Percentiles rank a stretch among this genome's conserved stretches.
These are phyloP conservation scores for Blastomyces percursus DNA, from an alignment of 2,329 filamentous ascomycete genomes.

Conservation along the genomic window DNA sequence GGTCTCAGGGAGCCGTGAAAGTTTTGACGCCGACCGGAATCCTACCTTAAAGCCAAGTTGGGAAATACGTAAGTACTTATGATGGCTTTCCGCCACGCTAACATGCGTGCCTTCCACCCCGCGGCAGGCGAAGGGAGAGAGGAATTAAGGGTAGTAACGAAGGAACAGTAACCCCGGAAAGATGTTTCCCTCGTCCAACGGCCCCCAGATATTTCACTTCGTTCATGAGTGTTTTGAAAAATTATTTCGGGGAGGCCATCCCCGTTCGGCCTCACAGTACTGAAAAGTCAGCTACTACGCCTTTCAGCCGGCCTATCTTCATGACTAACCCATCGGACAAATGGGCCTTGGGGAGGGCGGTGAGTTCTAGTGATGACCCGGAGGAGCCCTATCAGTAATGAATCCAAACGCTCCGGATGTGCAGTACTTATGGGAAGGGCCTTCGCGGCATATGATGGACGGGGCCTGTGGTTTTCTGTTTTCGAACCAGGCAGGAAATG, in stretches of 20 bases:
- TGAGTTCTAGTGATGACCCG: conserved; percentile 4
- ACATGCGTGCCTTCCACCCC: conserved; percentile 8
- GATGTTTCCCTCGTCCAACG: too few relatives aligned
- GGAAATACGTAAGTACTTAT: conserved; percentile 4
- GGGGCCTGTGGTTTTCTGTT: conserved; percentile 11
- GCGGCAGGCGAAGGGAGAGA: background rate
- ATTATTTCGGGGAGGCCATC: background rate
- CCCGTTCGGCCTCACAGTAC: background rate
- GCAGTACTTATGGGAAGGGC: conserved; percentile 11
- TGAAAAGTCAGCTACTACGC: conserved; percentile 3
- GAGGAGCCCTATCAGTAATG: conserved; percentile 5
- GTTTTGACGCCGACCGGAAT: conserved; percentile 7
- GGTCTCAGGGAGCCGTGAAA: background rate
- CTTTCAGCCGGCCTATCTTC: background rate
- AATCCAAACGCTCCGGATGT: conserved; percentile 10
- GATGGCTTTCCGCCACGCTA: background rate
- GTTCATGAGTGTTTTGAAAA: conserved; percentile 6
- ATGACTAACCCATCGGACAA: conserved; percentile 8
- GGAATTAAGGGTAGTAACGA: background rate
- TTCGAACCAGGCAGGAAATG: conserved; percentile 10
- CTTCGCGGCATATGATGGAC: background rate
- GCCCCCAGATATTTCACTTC: background rate
- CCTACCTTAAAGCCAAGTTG: conserved; percentile 4
- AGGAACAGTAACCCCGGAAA: background rate
- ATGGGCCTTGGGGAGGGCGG: background rate